A percentile compares a stretch with the other conserved stretches of the same genome.
Conservation (phyloP, 345 rosid genomes). For the Citrus australasica region DNA sequence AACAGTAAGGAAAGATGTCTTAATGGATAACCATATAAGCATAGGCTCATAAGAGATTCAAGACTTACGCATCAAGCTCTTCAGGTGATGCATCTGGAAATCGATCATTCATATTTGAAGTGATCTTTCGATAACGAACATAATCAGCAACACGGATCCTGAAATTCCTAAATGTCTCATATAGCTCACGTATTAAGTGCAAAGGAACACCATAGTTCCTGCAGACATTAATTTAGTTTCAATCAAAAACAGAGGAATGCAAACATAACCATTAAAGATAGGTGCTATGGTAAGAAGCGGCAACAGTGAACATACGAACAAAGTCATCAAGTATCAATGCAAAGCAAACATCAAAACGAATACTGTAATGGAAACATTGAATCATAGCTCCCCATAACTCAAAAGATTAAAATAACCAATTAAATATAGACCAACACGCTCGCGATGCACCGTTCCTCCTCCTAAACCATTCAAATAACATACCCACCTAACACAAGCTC, state of each 20-base stretch:
- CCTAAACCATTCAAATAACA: neutral
- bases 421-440: neutral
- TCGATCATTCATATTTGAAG: slow-evolving; percentile 96
- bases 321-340: neutral
- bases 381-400: neutral
- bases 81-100: slow-evolving; percentile 92
- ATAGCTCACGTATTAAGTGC: slow-evolving; percentile 91
- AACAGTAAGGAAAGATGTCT: slow-evolving; percentile 15
- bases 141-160: slow-evolving; percentile 90
- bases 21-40: slow-evolving; percentile 2
- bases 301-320: neutral
- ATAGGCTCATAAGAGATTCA: neutral
- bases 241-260: neutral
- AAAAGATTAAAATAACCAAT: neutral
- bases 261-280: neutral
- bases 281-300: neutral
- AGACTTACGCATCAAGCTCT: slow-evolving; percentile 77
- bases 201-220: slow-evolving; percentile 96
- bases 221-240: slow-evolving; percentile 17
- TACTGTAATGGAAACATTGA: neutral
- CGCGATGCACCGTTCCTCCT: neutral
- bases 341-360: neutral
- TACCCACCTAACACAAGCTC: neutral
- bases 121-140: slow-evolving; percentile 83
- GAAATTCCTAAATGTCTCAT: slow-evolving; percentile 95